Percentiles rank a stretch among this genome's conserved stretches.
phyloP scores from a whole-genome alignment of 179 eudicot genomes.

The Nepenthes alata region DNA sequence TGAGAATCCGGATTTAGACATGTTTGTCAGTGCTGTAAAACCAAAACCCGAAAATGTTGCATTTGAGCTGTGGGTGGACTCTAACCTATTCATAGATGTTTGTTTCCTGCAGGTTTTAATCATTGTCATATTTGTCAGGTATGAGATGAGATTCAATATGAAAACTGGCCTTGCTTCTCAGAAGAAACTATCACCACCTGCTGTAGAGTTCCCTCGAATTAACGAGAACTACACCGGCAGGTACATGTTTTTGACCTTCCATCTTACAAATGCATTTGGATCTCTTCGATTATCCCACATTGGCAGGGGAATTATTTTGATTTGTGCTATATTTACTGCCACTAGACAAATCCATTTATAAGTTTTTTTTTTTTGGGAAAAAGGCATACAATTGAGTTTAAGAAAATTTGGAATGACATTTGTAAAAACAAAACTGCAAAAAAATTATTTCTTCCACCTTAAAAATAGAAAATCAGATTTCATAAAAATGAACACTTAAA shows the following conservation, averaged over 20 bases:
- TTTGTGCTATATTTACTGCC: no score
- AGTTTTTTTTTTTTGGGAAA: no score
- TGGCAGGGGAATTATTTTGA: no score
- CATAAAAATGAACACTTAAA: no score
- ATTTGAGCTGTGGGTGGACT: slow-evolving; percentile 30
- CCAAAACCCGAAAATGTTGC: slow-evolving; percentile 29
- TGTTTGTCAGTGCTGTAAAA: slow-evolving; percentile 19
- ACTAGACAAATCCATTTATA: no score
- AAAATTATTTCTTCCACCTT: no score
- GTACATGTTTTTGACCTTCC: slow-evolving; percentile 10
- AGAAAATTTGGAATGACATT: no score
- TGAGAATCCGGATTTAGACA: slow-evolving; percentile 30
- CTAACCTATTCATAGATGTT: background rate
- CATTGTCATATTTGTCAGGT: slow-evolving; percentile 19
- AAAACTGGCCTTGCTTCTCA: slow-evolving; percentile 44
- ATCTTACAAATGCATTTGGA: background rate
- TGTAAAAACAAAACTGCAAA: no score
- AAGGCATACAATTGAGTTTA: no score
- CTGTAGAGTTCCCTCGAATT: slow-evolving; percentile 47
- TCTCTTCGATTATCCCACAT: no score
- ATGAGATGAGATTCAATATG: slow-evolving; percentile 58
- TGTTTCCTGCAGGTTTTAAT: background rate
- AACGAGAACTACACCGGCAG: slow-evolving; percentile 47
- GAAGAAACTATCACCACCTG: slow-evolving; percentile 36
- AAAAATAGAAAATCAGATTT: no score